phyloP scores from a whole-genome alignment of 2,329 filamentous ascomycete genomes.

The Penicillium corylophilum region DNA sequence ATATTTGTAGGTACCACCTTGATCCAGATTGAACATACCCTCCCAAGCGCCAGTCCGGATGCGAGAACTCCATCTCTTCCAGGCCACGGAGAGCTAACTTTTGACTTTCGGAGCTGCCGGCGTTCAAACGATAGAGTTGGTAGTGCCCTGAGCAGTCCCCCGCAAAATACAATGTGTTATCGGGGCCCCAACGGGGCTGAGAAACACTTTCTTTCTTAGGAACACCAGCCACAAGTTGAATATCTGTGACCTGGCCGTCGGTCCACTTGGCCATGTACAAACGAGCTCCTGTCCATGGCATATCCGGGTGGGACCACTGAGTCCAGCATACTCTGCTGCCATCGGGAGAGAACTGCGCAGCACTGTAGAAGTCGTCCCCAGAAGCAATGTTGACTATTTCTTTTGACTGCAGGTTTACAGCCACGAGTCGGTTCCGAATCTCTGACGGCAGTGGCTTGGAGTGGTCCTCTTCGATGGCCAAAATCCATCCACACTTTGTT shows the following conservation, averaged over 20 bases:
- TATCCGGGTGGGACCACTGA: constrained; percentile 54
- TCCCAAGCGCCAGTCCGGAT: not conserved
- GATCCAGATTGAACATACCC: not conserved
- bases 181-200: not conserved
- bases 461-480: constrained; percentile 54
- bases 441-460: constrained; percentile 23
- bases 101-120: not conserved
- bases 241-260: constrained; percentile 26
- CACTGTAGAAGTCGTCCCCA: constrained; percentile 53
- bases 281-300: constrained; percentile 50
- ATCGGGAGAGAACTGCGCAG: constrained; percentile 49
- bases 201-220: not conserved
- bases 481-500: constrained; percentile 43
- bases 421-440: constrained; percentile 29
- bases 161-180: not conserved
- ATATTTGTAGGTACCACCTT: not conserved
- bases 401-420: constrained; percentile 20
- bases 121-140: not conserved
- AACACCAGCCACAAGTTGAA: not conserved
- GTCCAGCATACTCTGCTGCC: constrained; percentile 49
- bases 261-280: constrained; percentile 47
- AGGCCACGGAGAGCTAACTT: not conserved
- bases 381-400: constrained; percentile 39
- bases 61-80: not conserved
- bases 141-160: not conserved